phyloP scores from a whole-genome alignment of 495 filamentous ascomycete species.

The Parathielavia appendiculata region DNA sequence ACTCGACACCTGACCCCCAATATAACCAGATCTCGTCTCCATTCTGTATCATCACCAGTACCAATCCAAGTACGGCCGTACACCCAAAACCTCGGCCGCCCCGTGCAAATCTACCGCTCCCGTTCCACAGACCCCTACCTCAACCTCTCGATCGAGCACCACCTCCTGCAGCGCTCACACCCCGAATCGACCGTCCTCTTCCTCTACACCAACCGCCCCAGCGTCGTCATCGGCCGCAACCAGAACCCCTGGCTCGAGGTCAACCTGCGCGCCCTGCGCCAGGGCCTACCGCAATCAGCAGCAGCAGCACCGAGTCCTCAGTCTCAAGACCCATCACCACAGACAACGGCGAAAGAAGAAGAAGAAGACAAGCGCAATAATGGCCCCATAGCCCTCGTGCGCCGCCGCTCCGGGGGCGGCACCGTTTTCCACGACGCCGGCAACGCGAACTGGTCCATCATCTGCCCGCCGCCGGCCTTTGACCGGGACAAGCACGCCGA shows the following conservation, averaged over 20 bases:
- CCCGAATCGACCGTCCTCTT: conserved; percentile 71
- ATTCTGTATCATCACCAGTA: not conserved
- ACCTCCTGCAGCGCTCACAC: conserved; percentile 68
- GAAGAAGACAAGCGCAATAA: not conserved
- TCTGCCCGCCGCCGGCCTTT: conserved; percentile 68
- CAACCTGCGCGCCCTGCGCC: conserved; percentile 57
- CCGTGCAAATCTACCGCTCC: conserved; percentile 68
- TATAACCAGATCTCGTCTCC: not conserved
- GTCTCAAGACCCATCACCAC: not conserved
- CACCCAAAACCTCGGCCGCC: conserved; percentile 10
- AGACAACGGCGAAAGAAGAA: not conserved
- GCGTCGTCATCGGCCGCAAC: conserved; percentile 88
- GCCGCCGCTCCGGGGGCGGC: conserved; percentile 81
- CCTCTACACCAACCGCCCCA: conserved; percentile 79
- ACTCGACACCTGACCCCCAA: not conserved
- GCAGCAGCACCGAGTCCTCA: not conserved
- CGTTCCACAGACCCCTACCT: conserved; percentile 68
- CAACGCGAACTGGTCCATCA: conserved; percentile 91
- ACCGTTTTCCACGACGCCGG: conserved; percentile 89
- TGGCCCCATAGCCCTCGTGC: conserved; percentile 55
- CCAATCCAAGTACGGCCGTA: not conserved
- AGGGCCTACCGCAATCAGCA: conserved; percentile 6
- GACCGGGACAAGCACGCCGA: conserved; percentile 81
- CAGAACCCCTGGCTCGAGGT: conserved; percentile 96
- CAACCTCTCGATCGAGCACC: conserved; percentile 94